Evolutionary conservation across 257 asterid species (phyloP).

Genomic region (Euphrasia confusa): DNA sequence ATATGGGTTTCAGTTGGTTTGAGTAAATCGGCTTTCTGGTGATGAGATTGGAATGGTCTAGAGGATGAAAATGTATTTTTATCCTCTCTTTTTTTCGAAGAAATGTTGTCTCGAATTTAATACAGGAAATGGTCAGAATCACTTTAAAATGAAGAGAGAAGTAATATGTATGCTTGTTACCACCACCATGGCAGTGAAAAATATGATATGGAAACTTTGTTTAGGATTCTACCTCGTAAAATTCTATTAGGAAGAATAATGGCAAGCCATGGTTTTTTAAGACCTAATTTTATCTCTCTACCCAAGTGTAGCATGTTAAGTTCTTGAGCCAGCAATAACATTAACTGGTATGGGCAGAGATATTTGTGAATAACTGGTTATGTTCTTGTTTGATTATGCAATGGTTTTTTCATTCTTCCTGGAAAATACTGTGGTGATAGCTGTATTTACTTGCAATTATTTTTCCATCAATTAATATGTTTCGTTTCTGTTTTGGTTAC

Average conservation of each 20-base stretch:
- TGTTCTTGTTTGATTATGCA: neutral
- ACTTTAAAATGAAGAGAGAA: conserved; percentile 1
- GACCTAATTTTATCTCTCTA: neutral
- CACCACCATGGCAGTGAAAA: neutral
- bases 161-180: neutral
- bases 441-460: neutral
- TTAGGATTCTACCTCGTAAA: neutral
- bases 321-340: neutral
- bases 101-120: neutral
- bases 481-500: neutral
- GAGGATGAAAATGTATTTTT: neutral
- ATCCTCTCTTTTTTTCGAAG: neutral
- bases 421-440: neutral
- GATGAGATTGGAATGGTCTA: neutral
- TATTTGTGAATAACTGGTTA: neutral
- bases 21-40: neutral
- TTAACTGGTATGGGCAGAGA: neutral
- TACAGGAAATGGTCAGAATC: neutral
- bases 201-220: neutral
- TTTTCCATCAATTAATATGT: neutral
- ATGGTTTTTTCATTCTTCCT: neutral
- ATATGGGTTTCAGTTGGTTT: neutral
- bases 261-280: neutral
- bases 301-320: neutral
- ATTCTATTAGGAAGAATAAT: neutral